Evolutionary conservation across 495 filamentous ascomycete species (phyloP).

Genomic region (Coniosporium apollinis): DNA sequence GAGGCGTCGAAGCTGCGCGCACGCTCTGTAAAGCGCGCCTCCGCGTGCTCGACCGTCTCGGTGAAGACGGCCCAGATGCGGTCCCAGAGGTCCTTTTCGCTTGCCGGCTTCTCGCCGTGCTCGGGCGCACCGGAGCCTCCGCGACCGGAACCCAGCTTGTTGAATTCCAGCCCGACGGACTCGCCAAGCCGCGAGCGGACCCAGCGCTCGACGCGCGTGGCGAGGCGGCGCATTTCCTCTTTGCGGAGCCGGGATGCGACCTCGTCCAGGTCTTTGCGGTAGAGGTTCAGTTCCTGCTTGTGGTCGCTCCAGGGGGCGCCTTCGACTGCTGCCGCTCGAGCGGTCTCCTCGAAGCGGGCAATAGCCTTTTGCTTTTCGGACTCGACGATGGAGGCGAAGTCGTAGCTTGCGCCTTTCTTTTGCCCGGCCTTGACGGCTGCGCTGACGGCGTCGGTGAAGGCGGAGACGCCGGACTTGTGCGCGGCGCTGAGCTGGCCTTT

Average conservation of each 20-base stretch:
- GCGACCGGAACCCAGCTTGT: constrained; percentile 74
- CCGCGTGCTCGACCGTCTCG: constrained; percentile 70
- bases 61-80: constrained; percentile 82
- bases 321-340: constrained; percentile 51
- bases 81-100: constrained; percentile 86
- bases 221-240: constrained; percentile 90
- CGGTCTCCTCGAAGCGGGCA: constrained; percentile 60
- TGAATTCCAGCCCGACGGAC: constrained; percentile 84
- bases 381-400: constrained; percentile 88
- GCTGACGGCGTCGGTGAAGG: constrained; percentile 75
- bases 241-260: constrained; percentile 66
- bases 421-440: constrained; percentile 74
- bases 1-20: constrained; percentile 87
- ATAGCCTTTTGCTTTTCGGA: constrained; percentile 61
- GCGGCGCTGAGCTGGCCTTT: constrained; percentile 70
- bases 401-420: constrained; percentile 74
- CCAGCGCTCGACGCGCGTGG: constrained; percentile 79
- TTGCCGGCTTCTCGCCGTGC: constrained; percentile 46
- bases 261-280: constrained; percentile 70
- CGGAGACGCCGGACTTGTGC: constrained; percentile 74
- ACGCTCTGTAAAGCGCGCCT: constrained; percentile 66
- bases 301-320: constrained; percentile 71
- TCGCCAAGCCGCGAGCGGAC: constrained; percentile 75
- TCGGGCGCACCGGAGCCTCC: constrained; percentile 67
- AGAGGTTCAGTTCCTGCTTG: constrained; percentile 41